These are phyloP conservation scores for Mortierella sp. DNA, from an alignment of 371 early-diverging fungal species.

Conservation along the genomic window DNA sequence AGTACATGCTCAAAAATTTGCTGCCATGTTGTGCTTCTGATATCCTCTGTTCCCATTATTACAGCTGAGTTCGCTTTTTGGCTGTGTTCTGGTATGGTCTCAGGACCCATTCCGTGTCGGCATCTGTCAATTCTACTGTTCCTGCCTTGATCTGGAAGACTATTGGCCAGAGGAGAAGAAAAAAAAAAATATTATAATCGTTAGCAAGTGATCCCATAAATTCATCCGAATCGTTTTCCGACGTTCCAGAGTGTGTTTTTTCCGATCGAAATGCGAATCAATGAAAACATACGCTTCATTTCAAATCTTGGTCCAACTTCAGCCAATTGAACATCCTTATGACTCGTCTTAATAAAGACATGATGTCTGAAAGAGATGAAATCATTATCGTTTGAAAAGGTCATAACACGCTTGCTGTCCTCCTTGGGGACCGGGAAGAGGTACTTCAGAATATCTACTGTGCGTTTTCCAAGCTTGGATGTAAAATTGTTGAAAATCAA, in stretches of 20 bases:
- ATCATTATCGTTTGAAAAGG: constrained; percentile 96
- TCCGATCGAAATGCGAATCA: too few species aligned
- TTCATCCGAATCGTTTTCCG: neutral
- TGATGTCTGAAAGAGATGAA: constrained; percentile 98
- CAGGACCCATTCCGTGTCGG: constrained; percentile 98
- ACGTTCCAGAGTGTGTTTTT: too few species aligned
- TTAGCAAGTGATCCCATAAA: neutral
- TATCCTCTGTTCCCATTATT: neutral
- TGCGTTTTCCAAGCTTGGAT: constrained; percentile 87
- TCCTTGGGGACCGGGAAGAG: constrained; percentile 98
- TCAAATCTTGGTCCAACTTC: constrained; percentile 99
- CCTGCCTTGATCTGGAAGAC: constrained; percentile 96
- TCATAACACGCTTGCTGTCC: constrained; percentile 96
- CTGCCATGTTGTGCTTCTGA: too few species aligned
- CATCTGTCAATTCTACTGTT: constrained; percentile 95
- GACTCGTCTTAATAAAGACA: constrained; percentile 88
- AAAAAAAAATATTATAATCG: neutral
- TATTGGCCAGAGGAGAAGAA: constrained; percentile 35
- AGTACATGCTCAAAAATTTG: too few species aligned
- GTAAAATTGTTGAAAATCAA: constrained; percentile 96
- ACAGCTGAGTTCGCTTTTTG: constrained; percentile 81
- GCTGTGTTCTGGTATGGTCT: constrained; percentile 97
- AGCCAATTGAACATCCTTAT: constrained; percentile 91
- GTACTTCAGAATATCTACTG: constrained; percentile 92
- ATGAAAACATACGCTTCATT: constrained; percentile 82